These are phyloP conservation scores for Didymella pomorum DNA, from an alignment of 2,329 filamentous ascomycete genomes.

Conservation along the genomic window DNA sequence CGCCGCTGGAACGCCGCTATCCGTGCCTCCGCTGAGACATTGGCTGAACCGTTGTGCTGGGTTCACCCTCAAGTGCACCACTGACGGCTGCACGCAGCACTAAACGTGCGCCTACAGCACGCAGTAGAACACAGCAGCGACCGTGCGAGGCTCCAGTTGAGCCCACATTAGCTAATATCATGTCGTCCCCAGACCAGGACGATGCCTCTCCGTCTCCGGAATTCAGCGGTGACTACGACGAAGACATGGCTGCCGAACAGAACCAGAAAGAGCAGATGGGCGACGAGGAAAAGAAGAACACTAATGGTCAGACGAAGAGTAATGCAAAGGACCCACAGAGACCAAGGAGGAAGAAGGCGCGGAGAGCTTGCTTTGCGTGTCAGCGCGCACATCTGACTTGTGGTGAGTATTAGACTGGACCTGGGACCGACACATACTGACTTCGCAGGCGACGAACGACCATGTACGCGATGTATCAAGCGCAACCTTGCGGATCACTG, in stretches of 20 bases:
- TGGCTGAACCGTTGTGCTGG: slow-evolving; percentile 50
- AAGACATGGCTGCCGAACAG: slow-evolving; percentile 57
- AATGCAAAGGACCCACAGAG: slow-evolving; percentile 88
- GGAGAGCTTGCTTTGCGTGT: slow-evolving; percentile 94
- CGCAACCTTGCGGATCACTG: slow-evolving; percentile 89
- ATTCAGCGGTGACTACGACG: slow-evolving; percentile 52
- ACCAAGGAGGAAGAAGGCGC: slow-evolving; percentile 92
- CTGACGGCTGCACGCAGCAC: slow-evolving; percentile 51
- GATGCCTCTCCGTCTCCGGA: slow-evolving; percentile 59
- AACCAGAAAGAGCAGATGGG: slow-evolving; percentile 50
- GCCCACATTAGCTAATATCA: slow-evolving; percentile 52
- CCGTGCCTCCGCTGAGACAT: slow-evolving; percentile 44
- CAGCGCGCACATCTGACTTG: slow-evolving; percentile 97
- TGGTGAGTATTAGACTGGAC: slow-evolving; percentile 71
- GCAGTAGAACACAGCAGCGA: slow-evolving; percentile 40
- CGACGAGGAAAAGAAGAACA: slow-evolving; percentile 42
- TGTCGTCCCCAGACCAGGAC: slow-evolving; percentile 58
- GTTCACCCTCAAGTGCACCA: slow-evolving; percentile 42
- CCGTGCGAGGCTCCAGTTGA: slow-evolving; percentile 40
- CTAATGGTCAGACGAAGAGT: slow-evolving; percentile 44
- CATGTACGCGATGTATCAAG: slow-evolving; percentile 93
- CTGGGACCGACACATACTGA: background rate
- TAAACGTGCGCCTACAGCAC: slow-evolving; percentile 52
- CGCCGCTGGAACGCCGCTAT: slow-evolving; percentile 50
- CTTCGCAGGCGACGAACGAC: slow-evolving; percentile 84